Percentiles rank a stretch among this genome's conserved stretches.
Evolutionary conservation across 75 land plant species (phyloP).

Genomic region (Pinus tabuliformis): DNA sequence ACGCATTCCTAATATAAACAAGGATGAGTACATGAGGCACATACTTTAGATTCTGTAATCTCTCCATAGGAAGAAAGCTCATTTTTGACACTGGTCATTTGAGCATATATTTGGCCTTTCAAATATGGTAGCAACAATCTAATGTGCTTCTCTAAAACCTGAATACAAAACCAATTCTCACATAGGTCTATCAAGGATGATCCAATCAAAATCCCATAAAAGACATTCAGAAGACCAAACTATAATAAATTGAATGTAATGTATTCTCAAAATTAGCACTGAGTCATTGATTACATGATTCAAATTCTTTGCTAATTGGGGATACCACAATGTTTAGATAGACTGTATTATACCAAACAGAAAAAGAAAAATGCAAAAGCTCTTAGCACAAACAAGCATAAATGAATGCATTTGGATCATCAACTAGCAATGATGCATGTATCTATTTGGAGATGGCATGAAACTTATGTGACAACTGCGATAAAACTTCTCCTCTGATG

Average conservation of each 20-base stretch:
- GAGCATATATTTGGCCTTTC: slow-evolving; percentile 37
- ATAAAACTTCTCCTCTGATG: slow-evolving; percentile 20
- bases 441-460: background rate
- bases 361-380: background rate
- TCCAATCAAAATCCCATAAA: no score
- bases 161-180: background rate
- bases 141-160: slow-evolving; percentile 46
- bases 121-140: slow-evolving; percentile 31
- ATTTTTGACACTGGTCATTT: slow-evolving; percentile 36
- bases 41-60: slow-evolving; percentile 39
- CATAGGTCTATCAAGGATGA: background rate
- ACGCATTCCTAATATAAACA: background rate
- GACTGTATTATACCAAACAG: slow-evolving; percentile 29
- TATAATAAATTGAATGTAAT: background rate
- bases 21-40: background rate
- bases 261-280: background rate
- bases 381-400: background rate
- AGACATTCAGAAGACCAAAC: background rate
- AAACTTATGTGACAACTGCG: slow-evolving; percentile 23
- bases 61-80: slow-evolving; percentile 45
- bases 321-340: slow-evolving; percentile 41
- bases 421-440: background rate
- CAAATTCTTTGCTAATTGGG: slow-evolving; percentile 45
- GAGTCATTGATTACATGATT: slow-evolving; percentile 20
- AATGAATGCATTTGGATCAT: background rate